A percentile compares a stretch with the other conserved stretches of the same genome.
phyloP scores from a whole-genome alignment of 257 asterid species.

The Osmanthus fragrans region DNA sequence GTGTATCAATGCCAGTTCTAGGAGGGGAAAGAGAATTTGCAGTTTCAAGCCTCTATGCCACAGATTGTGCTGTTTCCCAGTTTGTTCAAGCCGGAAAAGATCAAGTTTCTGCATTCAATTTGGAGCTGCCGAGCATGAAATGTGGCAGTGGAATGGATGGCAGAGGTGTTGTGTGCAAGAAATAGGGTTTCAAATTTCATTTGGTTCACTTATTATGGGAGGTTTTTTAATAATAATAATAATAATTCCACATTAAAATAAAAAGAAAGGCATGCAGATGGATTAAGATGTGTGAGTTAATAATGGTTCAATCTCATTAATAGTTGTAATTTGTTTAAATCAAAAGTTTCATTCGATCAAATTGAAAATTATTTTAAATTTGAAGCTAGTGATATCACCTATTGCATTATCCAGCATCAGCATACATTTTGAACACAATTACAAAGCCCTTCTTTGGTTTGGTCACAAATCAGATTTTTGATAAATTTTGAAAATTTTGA shows the following conservation, averaged over 20 bases:
- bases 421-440: too few species aligned
- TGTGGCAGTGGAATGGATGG: conserved; percentile 49
- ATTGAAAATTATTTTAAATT: background rate
- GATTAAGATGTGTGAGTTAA: background rate
- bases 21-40: conserved; percentile 52
- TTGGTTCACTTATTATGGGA: background rate
- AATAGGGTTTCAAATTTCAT: conserved; percentile 18
- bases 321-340: background rate
- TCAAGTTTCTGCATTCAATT: background rate
- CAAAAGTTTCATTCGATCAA: background rate
- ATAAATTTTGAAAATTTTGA: too few species aligned
- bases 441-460: too few species aligned
- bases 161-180: conserved; percentile 54
- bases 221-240: too few species aligned
- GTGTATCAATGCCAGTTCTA: conserved; percentile 58
- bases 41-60: conserved; percentile 38
- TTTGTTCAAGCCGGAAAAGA: conserved; percentile 18
- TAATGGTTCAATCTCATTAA: background rate
- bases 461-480: too few species aligned
- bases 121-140: conserved; percentile 44
- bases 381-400: background rate
- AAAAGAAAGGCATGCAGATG: background rate
- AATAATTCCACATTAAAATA: background rate
- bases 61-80: conserved; percentile 49
- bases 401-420: too few species aligned